Percentiles rank a stretch among this genome's conserved stretches.
These are phyloP conservation scores for Aspergillus thermomutatus DNA, from an alignment of 2,329 filamentous ascomycete species.

Conservation along the genomic window DNA sequence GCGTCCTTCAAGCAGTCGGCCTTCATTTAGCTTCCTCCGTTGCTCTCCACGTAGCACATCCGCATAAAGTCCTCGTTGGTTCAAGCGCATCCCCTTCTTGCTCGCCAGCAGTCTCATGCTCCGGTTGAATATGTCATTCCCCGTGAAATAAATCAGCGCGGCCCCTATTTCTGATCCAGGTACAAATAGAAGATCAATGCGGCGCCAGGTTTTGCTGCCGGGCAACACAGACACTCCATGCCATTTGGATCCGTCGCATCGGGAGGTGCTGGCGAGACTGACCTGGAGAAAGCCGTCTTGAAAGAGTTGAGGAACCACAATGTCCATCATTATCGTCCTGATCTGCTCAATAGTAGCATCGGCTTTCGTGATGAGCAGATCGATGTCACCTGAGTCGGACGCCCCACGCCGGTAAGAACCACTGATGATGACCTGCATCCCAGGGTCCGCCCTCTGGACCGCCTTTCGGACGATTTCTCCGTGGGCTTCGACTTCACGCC, in stretches of 20 bases:
- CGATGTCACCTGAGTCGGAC: constrained; percentile 72
- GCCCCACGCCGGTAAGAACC: constrained; percentile 85
- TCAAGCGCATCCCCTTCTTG: constrained; percentile 78
- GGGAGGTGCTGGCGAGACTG: constrained; percentile 59
- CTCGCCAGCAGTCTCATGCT: constrained; percentile 76
- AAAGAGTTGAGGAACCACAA: constrained; percentile 62
- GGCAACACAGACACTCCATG: constrained; percentile 79
- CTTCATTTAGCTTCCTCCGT: constrained; percentile 62
- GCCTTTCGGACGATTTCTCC: constrained; percentile 61
- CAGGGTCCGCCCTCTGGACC: constrained; percentile 58
- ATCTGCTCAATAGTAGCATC: constrained; percentile 58
- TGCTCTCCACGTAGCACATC: constrained; percentile 62
- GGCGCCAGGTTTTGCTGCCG: constrained; percentile 61
- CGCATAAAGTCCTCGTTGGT: constrained; percentile 75
- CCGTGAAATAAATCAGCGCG: constrained; percentile 90
- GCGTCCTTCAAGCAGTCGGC: constrained; percentile 67
- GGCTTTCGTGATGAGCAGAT: constrained; percentile 74
- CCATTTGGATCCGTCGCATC: constrained; percentile 71
- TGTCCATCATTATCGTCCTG: constrained; percentile 58
- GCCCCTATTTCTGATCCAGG: constrained; percentile 76
- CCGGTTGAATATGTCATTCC: constrained; percentile 91
- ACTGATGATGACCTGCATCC: constrained; percentile 68
- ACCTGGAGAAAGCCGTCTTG: constrained; percentile 64
- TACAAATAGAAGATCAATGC: constrained; percentile 82
- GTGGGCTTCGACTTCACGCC: constrained; percentile 69